Base-by-base conservation (phyloP, 768 basidiomycete species). In the Tremella fuciformis region DNA sequence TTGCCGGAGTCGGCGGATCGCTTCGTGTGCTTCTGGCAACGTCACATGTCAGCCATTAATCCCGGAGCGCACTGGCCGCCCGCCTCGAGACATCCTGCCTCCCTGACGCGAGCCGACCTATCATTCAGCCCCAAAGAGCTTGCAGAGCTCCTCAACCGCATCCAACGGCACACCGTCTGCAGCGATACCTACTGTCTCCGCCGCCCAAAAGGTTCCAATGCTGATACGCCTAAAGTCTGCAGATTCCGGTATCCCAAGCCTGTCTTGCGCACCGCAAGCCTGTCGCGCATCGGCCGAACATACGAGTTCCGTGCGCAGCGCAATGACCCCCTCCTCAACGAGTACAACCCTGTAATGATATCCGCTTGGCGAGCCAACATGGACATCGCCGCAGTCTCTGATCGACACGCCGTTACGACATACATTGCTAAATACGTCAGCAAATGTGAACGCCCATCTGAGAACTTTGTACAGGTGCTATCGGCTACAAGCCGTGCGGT, bases 291-390 rank as follows among this genome's bases (percentile, higher is more conserved):
- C n/a, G n/a, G n/a, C n/a, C n/a, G n/a, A 34, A 34, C 29, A 34
- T 6, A 34, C 11, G 6, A 34, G 6, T 15, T 41, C 4, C 40
- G 13, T 18, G 18, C 18, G 3, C 29, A 16, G 7, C 38, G 52
- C 3, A 53, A 53, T 29, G 11, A 34, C 24, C 29, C 26, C 16
- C 26, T 53, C 6, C 38, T 53, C 16, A 53, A 53, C 37, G 6
- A n/a, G 8, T 53, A 53, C 38, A 38, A 41, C 37, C 52, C 52
- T 15, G 38, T 41, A 29, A 8, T 53, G 13, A 19, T 41, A 3
- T 13, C 40, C 8, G 52, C 40, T 8, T 53, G 52, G 52, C 26
- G 52, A 7, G 52, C 52, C 38, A 53, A 53, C 18, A 53, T 41
- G 4, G 52, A 53, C 52, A 53, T 53, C 26, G n/a, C 8, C 18